A percentile compares a stretch with the other conserved stretches of the same genome.
Conservation (phyloP, 371 early-diverging fungal species). For the Actinomortierella wolfii region DNA sequence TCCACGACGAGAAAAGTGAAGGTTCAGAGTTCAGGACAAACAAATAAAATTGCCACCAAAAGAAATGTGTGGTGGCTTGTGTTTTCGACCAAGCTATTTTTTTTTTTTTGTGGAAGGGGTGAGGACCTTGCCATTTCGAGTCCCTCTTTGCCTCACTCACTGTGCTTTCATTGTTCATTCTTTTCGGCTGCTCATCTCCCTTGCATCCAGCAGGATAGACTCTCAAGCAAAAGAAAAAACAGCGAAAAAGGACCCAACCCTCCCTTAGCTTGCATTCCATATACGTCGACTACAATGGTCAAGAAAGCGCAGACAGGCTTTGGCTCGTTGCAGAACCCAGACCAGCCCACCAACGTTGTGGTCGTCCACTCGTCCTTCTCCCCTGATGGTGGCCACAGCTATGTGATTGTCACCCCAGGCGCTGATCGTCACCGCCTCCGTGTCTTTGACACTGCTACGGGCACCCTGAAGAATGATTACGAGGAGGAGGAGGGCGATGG, state of each 20-base stretch:
- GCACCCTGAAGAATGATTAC: slow-evolving; percentile 67
- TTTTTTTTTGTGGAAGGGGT: too few relatives aligned
- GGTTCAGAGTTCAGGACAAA: too few relatives aligned
- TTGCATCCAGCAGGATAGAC: too few relatives aligned
- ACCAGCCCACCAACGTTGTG: slow-evolving; percentile 43
- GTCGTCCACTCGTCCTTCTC: slow-evolving; percentile 65
- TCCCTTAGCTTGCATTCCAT: too few relatives aligned
- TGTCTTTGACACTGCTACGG: slow-evolving; percentile 71
- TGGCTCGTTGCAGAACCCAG: slow-evolving; percentile 42
- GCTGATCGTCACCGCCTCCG: slow-evolving; percentile 74
- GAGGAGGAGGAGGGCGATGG: slow-evolving; percentile 57
- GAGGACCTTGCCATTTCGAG: too few relatives aligned
- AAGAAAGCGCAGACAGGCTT: slow-evolving; percentile 39
- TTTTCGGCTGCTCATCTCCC: neutral
- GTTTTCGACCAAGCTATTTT: too few relatives aligned
- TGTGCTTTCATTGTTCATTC: neutral
- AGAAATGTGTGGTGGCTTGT: too few relatives aligned
- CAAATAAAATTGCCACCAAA: too few relatives aligned
- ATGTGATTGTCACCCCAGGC: slow-evolving; percentile 72
- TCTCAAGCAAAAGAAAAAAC: neutral
- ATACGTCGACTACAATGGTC: slow-evolving; percentile 24
- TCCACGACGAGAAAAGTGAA: too few relatives aligned
- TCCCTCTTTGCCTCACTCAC: neutral
- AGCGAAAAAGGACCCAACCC: neutral
- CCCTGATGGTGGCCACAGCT: slow-evolving; percentile 57